Percentiles rank a stretch among this genome's conserved stretches.
Evolutionary conservation across 108 stramenopile species (phyloP).

Genomic region (Schizochytrium sp.): DNA sequence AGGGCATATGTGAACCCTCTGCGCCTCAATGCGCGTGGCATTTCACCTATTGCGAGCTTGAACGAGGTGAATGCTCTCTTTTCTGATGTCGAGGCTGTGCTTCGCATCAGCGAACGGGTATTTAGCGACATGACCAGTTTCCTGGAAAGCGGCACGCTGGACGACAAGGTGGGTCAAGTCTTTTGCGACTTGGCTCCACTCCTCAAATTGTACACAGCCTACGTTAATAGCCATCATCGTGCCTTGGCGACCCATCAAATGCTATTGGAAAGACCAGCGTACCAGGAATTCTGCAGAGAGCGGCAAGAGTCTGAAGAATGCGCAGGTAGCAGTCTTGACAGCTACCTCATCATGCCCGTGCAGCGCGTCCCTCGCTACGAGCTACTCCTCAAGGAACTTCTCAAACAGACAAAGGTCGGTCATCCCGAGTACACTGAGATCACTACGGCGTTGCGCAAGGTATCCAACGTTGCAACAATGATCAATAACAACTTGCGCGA

Average conservation of each 20-base stretch:
- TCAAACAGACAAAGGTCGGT: slow-evolving; percentile 4
- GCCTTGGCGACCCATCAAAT: not conserved
- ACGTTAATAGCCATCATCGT: not conserved
- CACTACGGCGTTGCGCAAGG: not conserved
- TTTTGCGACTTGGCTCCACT: not conserved
- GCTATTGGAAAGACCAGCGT: not conserved
- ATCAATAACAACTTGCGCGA: not conserved
- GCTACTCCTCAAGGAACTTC: slow-evolving; percentile 24
- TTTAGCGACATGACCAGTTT: not conserved
- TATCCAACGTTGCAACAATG: not conserved
- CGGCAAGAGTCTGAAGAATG: slow-evolving; percentile 20
- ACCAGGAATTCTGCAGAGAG: not conserved
- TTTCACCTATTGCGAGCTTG: not conserved
- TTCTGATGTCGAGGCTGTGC: not conserved
- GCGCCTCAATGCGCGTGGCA: not conserved
- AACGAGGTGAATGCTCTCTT: not conserved
- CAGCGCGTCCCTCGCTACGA: slow-evolving; percentile 37
- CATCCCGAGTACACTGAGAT: slow-evolving; percentile 12
- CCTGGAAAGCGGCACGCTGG: not conserved
- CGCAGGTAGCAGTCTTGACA: not conserved
- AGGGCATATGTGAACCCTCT: not conserved
- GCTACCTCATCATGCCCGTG: slow-evolving; percentile 33
- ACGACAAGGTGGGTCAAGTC: not conserved
- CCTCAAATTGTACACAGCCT: not conserved
- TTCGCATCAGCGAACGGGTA: not conserved